Percentiles rank a stretch among this genome's conserved stretches.
phyloP scores from a whole-genome alignment of 192 early-diverging fungal species.

The Rhizoclosmatium globosum region DNA sequence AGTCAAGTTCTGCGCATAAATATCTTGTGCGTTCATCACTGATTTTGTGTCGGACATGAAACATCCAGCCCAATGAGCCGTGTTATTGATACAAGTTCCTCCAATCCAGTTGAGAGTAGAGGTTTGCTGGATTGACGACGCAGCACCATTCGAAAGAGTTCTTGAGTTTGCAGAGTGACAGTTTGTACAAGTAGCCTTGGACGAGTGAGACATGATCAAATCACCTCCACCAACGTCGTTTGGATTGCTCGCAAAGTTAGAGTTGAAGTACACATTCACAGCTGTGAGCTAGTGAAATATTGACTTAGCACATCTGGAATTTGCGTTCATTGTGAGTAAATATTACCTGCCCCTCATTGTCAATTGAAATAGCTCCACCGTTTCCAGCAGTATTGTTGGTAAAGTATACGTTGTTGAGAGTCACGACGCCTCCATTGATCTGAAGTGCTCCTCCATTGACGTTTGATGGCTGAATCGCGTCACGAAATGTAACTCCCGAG shows the following conservation, averaged over 20 bases:
- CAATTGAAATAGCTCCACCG: background rate
- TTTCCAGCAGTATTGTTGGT: constrained; percentile 3
- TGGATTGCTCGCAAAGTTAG: background rate
- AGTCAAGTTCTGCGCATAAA: background rate
- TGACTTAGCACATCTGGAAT: background rate
- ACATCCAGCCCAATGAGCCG: constrained; percentile 11
- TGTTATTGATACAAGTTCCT: constrained; percentile 13
- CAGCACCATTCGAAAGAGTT: constrained; percentile 1
- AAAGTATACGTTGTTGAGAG: background rate
- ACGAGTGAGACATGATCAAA: background rate
- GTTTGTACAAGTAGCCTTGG: constrained; percentile 1
- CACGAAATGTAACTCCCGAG: background rate
- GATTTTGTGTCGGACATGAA: background rate
- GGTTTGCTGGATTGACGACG: background rate
- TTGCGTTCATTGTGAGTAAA: background rate
- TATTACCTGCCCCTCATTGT: background rate
- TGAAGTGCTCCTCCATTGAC: background rate
- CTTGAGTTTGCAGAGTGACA: background rate
- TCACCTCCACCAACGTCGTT: constrained; percentile 10
- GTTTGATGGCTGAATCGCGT: background rate
- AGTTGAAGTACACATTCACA: background rate
- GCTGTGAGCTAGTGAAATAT: background rate
- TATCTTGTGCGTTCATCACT: background rate
- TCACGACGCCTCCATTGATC: background rate
- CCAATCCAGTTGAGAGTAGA: background rate